phyloP scores from a whole-genome alignment of 2,329 filamentous ascomycete species.

The Mycocentrospora acerina region DNA sequence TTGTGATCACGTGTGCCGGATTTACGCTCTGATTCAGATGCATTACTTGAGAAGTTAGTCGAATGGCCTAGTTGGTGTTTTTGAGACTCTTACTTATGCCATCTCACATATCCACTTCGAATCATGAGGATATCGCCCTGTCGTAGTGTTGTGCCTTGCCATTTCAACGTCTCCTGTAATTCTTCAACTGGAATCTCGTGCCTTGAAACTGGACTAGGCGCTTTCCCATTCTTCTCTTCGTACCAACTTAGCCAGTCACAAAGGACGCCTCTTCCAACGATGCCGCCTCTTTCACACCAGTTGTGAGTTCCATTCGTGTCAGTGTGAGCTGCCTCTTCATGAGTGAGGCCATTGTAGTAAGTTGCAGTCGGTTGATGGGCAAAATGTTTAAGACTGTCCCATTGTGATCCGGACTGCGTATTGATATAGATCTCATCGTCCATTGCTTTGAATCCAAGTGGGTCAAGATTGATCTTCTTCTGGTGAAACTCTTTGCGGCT shows the following conservation, averaged over 20 bases:
- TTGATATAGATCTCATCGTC: slow-evolving; percentile 37
- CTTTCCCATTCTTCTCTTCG: slow-evolving; percentile 28
- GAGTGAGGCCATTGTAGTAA: slow-evolving; percentile 37
- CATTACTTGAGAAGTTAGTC: slow-evolving; percentile 16
- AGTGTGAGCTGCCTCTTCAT: slow-evolving; percentile 22
- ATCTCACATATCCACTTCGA: slow-evolving; percentile 50
- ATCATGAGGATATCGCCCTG: slow-evolving; percentile 41
- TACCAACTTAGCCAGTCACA: slow-evolving; percentile 38
- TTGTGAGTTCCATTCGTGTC: slow-evolving; percentile 38
- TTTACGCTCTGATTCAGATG: slow-evolving; percentile 27
- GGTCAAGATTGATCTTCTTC: slow-evolving; percentile 50
- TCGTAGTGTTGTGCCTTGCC: slow-evolving; percentile 28
- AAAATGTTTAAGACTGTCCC: slow-evolving; percentile 41
- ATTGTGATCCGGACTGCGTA: slow-evolving; percentile 38
- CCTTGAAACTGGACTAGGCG: slow-evolving; percentile 27
- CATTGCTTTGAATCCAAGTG: slow-evolving; percentile 25
- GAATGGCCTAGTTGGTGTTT: no score
- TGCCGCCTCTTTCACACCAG: slow-evolving; percentile 40
- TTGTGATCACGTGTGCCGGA: slow-evolving; percentile 35
- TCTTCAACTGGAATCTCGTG: slow-evolving; percentile 35
- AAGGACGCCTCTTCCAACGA: slow-evolving; percentile 37
- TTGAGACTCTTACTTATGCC: slow-evolving; percentile 30
- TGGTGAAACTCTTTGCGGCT: slow-evolving; percentile 55
- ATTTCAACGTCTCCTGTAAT: slow-evolving; percentile 30
- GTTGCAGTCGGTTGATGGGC: slow-evolving; percentile 31